These are phyloP conservation scores for Entrophospora sp. DNA, from an alignment of 192 early-diverging fungal genomes.

Conservation along the genomic window DNA sequence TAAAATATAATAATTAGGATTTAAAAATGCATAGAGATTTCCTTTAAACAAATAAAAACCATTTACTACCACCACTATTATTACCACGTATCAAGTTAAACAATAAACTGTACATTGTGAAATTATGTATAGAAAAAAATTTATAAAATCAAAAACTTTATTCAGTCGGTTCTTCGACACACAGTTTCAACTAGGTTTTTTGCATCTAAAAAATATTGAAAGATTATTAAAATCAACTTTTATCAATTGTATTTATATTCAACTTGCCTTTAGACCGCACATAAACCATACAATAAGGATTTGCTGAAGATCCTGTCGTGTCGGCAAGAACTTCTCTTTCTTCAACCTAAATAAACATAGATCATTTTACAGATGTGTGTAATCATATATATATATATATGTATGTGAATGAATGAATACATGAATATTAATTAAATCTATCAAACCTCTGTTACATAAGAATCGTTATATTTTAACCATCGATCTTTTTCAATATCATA, in stretches of 20 bases:
- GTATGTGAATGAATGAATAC: neutral
- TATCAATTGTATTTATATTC: neutral
- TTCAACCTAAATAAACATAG: slow-evolving; percentile 26
- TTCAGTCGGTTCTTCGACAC: neutral
- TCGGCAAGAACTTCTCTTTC: slow-evolving; percentile 49
- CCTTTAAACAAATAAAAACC: too few species aligned
- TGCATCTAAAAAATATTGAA: neutral
- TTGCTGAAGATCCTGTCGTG: slow-evolving; percentile 44
- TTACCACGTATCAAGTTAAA: too few species aligned
- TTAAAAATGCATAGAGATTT: too few species aligned
- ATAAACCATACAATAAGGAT: slow-evolving; percentile 69
- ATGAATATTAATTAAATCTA: too few species aligned
- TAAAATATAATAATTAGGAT: too few species aligned
- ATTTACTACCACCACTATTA: too few species aligned
- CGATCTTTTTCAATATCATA: slow-evolving; percentile 43
- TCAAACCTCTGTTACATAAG: slow-evolving; percentile 47
- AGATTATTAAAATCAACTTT: neutral
- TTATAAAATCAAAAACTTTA: too few species aligned
- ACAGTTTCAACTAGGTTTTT: slow-evolving; percentile 1
- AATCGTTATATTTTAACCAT: slow-evolving; percentile 74
- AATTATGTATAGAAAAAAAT: too few species aligned
- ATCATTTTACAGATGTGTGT: neutral
- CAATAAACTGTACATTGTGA: too few species aligned
- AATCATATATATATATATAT: neutral
- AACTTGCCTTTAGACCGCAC: slow-evolving; percentile 33